Conservation (phyloP, 129 eudicot species). For the Scalesia atractyloides region DNA sequence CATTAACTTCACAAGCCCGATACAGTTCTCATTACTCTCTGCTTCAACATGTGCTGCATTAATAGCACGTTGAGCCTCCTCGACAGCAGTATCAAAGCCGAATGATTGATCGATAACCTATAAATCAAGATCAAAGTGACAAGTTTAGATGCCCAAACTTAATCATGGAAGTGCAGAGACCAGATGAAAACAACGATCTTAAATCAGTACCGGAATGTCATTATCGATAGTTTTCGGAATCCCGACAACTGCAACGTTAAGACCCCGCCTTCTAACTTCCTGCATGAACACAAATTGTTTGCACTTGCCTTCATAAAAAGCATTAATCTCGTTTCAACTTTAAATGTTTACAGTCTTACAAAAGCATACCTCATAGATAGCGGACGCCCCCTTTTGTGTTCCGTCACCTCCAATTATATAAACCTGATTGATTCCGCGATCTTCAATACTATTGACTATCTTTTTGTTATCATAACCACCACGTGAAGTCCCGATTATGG, state of each 20-base stretch:
- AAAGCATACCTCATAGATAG: slow-evolving; percentile 69
- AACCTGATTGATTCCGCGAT: slow-evolving; percentile 94
- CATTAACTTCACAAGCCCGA: slow-evolving; percentile 96
- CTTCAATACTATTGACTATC: slow-evolving; percentile 93
- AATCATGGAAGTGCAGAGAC: not conserved
- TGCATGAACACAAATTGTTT: slow-evolving; percentile 28
- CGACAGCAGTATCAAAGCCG: slow-evolving; percentile 96
- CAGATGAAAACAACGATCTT: slow-evolving; percentile 5
- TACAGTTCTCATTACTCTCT: slow-evolving; percentile 78
- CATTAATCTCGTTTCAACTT: not conserved
- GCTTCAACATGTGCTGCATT: slow-evolving; percentile 96
- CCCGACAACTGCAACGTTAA: slow-evolving; percentile 81
- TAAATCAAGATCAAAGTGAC: slow-evolving; percentile 3
- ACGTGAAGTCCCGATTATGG: slow-evolving; percentile 83
- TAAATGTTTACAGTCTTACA: not conserved
- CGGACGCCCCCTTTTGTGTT: slow-evolving; percentile 91
- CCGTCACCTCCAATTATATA: slow-evolving; percentile 98
- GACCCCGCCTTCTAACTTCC: slow-evolving; percentile 90
- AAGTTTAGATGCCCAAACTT: slow-evolving; percentile 5
- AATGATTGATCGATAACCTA: slow-evolving; percentile 90
- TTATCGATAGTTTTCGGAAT: slow-evolving; percentile 94
- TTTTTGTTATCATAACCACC: slow-evolving; percentile 86
- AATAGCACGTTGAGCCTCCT: slow-evolving; percentile 98
- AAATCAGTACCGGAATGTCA: slow-evolving; percentile 77
- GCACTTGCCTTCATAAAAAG: not conserved